phyloP scores from a whole-genome alignment of 345 rosid genomes.

The Barbarea vulgaris region DNA sequence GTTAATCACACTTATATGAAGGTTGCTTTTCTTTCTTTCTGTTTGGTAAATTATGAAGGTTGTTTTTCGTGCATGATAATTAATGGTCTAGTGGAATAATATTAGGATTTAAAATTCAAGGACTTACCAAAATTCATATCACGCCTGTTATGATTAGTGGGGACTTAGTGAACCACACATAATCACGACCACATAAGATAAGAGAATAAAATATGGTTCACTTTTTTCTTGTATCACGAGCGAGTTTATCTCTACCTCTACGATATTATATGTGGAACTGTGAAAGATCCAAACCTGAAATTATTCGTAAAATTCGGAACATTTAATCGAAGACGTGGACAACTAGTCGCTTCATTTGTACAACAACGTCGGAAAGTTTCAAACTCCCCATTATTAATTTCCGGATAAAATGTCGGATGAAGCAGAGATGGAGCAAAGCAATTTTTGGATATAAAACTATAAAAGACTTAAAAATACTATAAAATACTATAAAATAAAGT shows the following conservation, averaged over 20 bases:
- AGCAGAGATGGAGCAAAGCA: background rate
- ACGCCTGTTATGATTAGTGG: conserved; percentile 41
- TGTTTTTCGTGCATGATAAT: conserved; percentile 10
- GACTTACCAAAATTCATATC: conserved; percentile 22
- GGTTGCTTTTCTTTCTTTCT: background rate
- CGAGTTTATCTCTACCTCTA: background rate
- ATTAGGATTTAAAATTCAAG: background rate
- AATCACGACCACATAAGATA: conserved; percentile 27
- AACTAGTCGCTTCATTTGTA: conserved; percentile 9
- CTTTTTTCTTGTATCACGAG: conserved; percentile 1
- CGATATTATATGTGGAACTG: conserved; percentile 12
- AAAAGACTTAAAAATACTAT: background rate
- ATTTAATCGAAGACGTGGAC: background rate
- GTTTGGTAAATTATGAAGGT: background rate
- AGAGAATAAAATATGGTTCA: conserved; percentile 1
- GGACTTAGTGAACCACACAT: conserved; percentile 29
- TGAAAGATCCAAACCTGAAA: background rate
- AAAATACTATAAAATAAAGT: background rate
- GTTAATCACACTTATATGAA: background rate
- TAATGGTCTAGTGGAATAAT: conserved; percentile 18
- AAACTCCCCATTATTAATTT: conserved; percentile 3
- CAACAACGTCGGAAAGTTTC: background rate
- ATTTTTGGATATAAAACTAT: background rate
- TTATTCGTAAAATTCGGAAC: background rate
- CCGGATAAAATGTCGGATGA: conserved; percentile 14